Base-by-base conservation (phyloP, 371 early-diverging fungal genomes). In the Syncephalis fuscata region DNA sequence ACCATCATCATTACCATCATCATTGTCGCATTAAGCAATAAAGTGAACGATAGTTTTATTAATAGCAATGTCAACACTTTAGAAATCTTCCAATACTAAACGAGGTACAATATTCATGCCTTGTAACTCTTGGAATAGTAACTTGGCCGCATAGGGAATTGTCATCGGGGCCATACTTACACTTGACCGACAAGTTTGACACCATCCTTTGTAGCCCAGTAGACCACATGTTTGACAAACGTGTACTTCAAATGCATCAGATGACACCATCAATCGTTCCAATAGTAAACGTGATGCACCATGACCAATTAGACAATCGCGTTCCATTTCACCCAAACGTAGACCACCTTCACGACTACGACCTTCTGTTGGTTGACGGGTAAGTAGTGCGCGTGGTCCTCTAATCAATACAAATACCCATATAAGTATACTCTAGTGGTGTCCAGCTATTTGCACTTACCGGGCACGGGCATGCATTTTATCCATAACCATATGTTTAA, bases 401-500 rank as follows among this genome's bases (percentile, higher is more conserved):
- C 85, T 74, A 40, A 26, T 25, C 24, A n/a, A 55, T 3, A 41
- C 21, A 37, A 26, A 40, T 5, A 39, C 25, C 10, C 22, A 17
- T 22, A n/a, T n/a, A n/a, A n/a, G n/a, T n/a, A n/a, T 3, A 55
- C n/a, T 44, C 32, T 32, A n/a, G 25, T 14, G 48, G 44, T 26
- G 32, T 22, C 11, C 39, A 38, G n/a, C 11, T 38, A 38, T 21
- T 3, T 25, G 23, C 10, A 46, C 59, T 52, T 70, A 76, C 80
- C 80, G 68, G 44, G 98, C 84, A 59, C 99, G 85, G 19, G 96
- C 94, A 63, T 98, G 98, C 90, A 98, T 98, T 70, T 98, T 99
- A 68, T 99, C 99, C 73, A 94, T 85, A 3, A 99, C 98, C 98
- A 98, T 98, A 64, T 99, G 99, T 74, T 98, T 99, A 48, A 99